A percentile compares a stretch with the other conserved stretches of the same genome.
Evolutionary conservation across 2,329 filamentous ascomycete species (phyloP).

Genomic region (Magnaporthiopsis rhizophila): DNA sequence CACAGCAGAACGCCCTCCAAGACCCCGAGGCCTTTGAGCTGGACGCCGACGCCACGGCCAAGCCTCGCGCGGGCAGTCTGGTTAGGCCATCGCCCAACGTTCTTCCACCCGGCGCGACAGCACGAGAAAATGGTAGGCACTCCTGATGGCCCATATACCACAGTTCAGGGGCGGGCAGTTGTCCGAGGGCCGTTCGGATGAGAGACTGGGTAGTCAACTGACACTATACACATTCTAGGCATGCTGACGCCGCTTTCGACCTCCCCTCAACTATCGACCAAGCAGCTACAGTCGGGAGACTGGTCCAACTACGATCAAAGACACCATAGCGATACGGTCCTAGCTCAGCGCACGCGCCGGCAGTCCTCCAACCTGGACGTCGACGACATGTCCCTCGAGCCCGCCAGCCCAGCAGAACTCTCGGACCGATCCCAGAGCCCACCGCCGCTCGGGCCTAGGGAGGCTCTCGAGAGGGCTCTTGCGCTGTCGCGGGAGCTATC

Average conservation of each 20-base stretch:
- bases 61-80: conserved; percentile 28
- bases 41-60: conserved; percentile 33
- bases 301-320: conserved; percentile 37
- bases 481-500: conserved; percentile 81
- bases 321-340: conserved; percentile 47
- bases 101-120: conserved; percentile 26
- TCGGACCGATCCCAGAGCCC: conserved; percentile 67
- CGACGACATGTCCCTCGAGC: conserved; percentile 25
- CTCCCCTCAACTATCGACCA: conserved; percentile 41
- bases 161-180: too few species aligned
- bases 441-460: conserved; percentile 59
- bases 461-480: conserved; percentile 77
- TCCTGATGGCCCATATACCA: background rate
- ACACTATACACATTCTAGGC: conserved; percentile 25
- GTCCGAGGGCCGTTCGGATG: background rate
- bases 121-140: conserved; percentile 26
- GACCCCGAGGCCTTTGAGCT: conserved; percentile 66
- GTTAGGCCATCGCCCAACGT: conserved; percentile 37
- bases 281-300: conserved; percentile 41
- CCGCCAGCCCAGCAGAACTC: conserved; percentile 26
- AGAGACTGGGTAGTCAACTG: background rate
- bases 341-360: conserved; percentile 37
- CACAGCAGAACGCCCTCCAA: conserved; percentile 43
- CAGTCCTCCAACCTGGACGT: conserved; percentile 23
- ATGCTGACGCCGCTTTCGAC: conserved; percentile 44